Base-by-base conservation (phyloP, 2,329 filamentous ascomycete species). In the Capronia epimyces region DNA sequence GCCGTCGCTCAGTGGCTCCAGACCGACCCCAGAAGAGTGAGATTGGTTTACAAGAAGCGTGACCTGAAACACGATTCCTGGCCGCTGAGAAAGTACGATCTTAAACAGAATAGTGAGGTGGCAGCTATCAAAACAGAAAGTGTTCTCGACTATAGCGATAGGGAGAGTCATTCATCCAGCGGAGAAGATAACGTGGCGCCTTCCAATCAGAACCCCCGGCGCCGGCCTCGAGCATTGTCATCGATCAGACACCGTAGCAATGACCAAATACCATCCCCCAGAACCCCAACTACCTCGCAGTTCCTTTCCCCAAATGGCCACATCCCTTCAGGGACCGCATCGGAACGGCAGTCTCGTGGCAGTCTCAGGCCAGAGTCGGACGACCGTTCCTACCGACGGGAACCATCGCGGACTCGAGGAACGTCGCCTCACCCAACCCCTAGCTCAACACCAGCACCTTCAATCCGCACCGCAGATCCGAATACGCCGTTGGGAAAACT, bases 91-190 rank as follows among this genome's bases (percentile, higher is more conserved):
- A 60, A 66, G 29, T 71, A 73, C 51, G 69, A 71, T 13, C 63
- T 75, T 29, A 75, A 75, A 55, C 73, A 75, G 55, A 67, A 75
- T 44, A 74, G 71, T 2, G 69, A 74, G 57, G 66, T 75, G 43
- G 60, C 73, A 48, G 72, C 69, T 46, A 71, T 75, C 32, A 67
- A 75, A 22, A 71, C 69, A 3, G 69, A 72, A 39, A 42, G 52
- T 15, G n/a, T 52, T 4, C 46, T 53, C 24, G 50, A 61, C 36
- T 60, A 61, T 50, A 52, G 48, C 31, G 55, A 58, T 41, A 46
- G 53, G 41, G 52, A 58, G 16, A 56, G 54, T 45, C 46, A 52
- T 32, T 57, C 57, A 3, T 59, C 56, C 13, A 60, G 56, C 25
- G 59, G 55, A 29, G 53, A 53, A 25, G 59, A 62, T 13, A 47